Conservation (phyloP, 1,139 yeast genomes). For the Spencermartinsiella ligniputridi region DNA sequence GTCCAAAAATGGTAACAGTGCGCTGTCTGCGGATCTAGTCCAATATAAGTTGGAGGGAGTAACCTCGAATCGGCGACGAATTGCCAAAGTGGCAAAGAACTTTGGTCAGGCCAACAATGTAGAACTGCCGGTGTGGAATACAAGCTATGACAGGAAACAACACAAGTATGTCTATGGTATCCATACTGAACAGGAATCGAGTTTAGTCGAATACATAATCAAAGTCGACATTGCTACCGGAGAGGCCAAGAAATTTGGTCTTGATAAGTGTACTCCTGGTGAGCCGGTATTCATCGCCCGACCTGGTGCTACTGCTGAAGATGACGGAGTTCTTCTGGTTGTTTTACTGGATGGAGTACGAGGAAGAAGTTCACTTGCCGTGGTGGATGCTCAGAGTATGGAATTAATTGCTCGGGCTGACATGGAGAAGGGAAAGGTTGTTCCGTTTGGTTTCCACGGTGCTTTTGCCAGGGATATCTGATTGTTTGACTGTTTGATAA, state of each 20-base stretch:
- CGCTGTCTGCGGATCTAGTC: neutral
- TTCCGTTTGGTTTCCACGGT: neutral
- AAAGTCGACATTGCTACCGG: neutral
- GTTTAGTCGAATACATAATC: neutral
- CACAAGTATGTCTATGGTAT: neutral
- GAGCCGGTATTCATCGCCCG: neutral
- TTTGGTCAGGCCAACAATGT: neutral
- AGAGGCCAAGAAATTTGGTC: neutral
- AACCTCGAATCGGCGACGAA: neutral
- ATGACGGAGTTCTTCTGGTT: slow-evolving; percentile 1
- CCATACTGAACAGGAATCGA: neutral
- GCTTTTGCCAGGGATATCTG: neutral
- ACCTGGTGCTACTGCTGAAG: neutral
- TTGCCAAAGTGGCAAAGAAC: neutral
- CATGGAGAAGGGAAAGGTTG: neutral
- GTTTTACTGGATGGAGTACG: neutral
- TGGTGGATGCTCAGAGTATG: neutral
- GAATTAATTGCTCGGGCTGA: neutral
- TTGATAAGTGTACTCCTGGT: neutral
- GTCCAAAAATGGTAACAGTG: neutral
- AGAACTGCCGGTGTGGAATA: neutral
- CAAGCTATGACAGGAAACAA: neutral
- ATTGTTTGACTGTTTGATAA: no score
- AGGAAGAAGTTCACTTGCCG: neutral
- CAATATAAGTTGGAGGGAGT: neutral